phyloP scores from a whole-genome alignment of 495 filamentous ascomycete species.

The Talaromyces stipitatus region DNA sequence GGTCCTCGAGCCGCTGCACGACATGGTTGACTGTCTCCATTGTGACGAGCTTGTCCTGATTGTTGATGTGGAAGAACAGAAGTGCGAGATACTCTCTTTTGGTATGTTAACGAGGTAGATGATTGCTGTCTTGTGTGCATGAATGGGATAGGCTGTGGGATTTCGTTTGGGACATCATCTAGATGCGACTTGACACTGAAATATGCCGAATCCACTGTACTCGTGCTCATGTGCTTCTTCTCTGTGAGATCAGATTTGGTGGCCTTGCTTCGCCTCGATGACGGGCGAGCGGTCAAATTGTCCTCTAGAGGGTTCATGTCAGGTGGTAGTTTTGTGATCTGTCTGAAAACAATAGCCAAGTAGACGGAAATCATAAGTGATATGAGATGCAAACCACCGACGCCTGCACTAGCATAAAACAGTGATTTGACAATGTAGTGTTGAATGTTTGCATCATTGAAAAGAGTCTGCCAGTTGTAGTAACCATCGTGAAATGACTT shows the following conservation, averaged over 20 bases:
- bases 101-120: slow-evolving; percentile 30
- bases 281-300: slow-evolving; percentile 70
- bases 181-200: slow-evolving; percentile 40
- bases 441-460: slow-evolving; percentile 39
- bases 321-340: slow-evolving; percentile 71
- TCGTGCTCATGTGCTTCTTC: slow-evolving; percentile 42
- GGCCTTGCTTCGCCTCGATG: slow-evolving; percentile 35
- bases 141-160: slow-evolving; percentile 62
- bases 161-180: slow-evolving; percentile 49
- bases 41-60: slow-evolving; percentile 18
- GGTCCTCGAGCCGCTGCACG: slow-evolving; percentile 17
- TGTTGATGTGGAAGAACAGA: slow-evolving; percentile 15
- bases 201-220: slow-evolving; percentile 46
- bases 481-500: slow-evolving; percentile 29
- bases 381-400: slow-evolving; percentile 59
- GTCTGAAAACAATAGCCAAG: slow-evolving; percentile 66
- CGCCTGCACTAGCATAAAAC: slow-evolving; percentile 53
- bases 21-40: slow-evolving; percentile 16
- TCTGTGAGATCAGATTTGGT: slow-evolving; percentile 58
- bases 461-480: slow-evolving; percentile 56
- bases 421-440: slow-evolving; percentile 50
- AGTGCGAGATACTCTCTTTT: slow-evolving; percentile 16
- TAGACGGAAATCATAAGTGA: slow-evolving; percentile 63
- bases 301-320: slow-evolving; percentile 90
- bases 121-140: slow-evolving; percentile 62